Evolutionary conservation across 2,329 filamentous ascomycete species (phyloP).

Genomic region (Phialocephala sp.): DNA sequence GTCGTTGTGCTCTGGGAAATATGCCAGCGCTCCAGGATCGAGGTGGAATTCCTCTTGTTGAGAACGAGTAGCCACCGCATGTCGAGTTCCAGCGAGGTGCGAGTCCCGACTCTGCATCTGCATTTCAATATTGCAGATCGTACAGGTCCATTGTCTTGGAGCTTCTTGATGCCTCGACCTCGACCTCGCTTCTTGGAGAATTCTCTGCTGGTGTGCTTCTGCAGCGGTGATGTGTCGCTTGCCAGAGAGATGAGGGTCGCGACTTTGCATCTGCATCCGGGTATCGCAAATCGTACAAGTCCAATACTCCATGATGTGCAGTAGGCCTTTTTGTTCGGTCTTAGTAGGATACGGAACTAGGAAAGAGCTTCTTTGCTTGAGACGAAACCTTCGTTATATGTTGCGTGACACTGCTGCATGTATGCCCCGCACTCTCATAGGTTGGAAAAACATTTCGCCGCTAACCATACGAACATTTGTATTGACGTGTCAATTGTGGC

Average conservation of each 20-base stretch:
- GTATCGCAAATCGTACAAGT: slow-evolving; percentile 14
- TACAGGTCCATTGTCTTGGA: slow-evolving; percentile 10
- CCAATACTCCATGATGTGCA: slow-evolving; percentile 15
- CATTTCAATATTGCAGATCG: slow-evolving; percentile 15
- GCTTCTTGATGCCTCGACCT: not conserved
- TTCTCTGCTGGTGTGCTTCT: slow-evolving; percentile 7
- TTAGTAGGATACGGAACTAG: not conserved
- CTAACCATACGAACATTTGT: no score
- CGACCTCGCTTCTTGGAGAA: not conserved
- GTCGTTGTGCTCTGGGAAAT: not conserved
- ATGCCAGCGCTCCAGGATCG: not conserved
- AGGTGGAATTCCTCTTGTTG: slow-evolving; percentile 6
- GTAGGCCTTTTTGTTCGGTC: slow-evolving; percentile 7
- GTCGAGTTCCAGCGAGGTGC: slow-evolving; percentile 16
- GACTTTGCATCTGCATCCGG: slow-evolving; percentile 11
- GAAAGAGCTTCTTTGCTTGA: not conserved
- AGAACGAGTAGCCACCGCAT: slow-evolving; percentile 10
- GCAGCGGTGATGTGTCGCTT: slow-evolving; percentile 6
- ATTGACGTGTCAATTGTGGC: no score
- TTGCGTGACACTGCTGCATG: no score
- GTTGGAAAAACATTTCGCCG: no score
- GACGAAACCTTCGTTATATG: not conserved
- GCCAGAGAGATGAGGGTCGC: slow-evolving; percentile 12
- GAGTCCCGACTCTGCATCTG: slow-evolving; percentile 9
- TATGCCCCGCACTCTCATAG: no score